These are phyloP conservation scores for Aspergillus amoenus DNA, from an alignment of 2,329 filamentous ascomycete genomes.

Conservation along the genomic window DNA sequence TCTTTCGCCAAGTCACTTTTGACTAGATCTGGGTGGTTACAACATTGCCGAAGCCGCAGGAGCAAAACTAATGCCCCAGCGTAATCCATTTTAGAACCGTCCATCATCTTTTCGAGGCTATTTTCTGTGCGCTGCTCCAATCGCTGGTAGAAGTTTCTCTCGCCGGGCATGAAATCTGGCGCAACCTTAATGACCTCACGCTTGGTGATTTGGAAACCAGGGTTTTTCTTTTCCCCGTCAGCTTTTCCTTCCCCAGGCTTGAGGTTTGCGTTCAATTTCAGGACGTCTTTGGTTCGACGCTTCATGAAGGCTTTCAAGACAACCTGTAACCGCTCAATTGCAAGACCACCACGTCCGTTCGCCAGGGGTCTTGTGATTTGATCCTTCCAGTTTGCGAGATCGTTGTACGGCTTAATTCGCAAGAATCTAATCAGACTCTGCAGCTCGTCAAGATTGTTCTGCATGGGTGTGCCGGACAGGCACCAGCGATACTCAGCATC, in stretches of 20 bases:
- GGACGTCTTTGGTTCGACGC: constrained; percentile 93
- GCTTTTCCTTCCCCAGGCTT: constrained; percentile 65
- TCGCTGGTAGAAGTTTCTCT: constrained; percentile 81
- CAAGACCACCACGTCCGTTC: constrained; percentile 82
- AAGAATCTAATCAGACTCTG: constrained; percentile 93
- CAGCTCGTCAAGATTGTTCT: constrained; percentile 95
- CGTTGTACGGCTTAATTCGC: constrained; percentile 85
- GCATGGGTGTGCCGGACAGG: constrained; percentile 92
- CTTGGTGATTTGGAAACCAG: constrained; percentile 85
- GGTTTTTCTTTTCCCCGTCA: constrained; percentile 50
- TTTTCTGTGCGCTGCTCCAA: constrained; percentile 82
- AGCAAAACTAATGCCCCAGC: constrained; percentile 90
- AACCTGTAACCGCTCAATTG: constrained; percentile 80
- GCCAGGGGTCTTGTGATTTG: constrained; percentile 89
- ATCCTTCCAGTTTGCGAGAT: constrained; percentile 83
- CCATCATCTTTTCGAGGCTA: constrained; percentile 87
- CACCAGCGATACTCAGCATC: constrained; percentile 92
- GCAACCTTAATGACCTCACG: constrained; percentile 81
- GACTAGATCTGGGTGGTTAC: constrained; percentile 88
- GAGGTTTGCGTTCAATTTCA: constrained; percentile 81
- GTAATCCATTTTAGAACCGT: constrained; percentile 75
- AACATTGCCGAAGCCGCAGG: constrained; percentile 86
- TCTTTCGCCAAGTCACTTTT: constrained; percentile 83
- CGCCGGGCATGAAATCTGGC: constrained; percentile 74
- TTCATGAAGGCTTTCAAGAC: constrained; percentile 96